phyloP scores from a whole-genome alignment of 192 early-diverging fungal species.

The Coemansia sp. region DNA sequence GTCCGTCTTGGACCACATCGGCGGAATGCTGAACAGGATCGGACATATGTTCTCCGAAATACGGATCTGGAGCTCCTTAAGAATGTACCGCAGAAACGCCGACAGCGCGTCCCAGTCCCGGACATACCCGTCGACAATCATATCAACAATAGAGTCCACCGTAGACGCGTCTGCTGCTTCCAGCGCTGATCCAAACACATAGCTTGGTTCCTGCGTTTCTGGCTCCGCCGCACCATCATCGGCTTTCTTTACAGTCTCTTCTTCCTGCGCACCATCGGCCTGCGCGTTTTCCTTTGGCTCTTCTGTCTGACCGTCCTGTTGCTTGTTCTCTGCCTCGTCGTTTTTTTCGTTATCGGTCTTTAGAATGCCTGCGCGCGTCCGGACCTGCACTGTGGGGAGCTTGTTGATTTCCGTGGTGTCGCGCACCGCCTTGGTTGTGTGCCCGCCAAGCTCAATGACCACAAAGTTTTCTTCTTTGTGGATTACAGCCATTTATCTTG shows the following conservation, averaged over 20 bases:
- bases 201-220: conserved; percentile 27
- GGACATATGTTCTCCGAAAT: conserved; percentile 75
- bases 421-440: conserved; percentile 73
- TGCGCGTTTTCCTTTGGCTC: background rate
- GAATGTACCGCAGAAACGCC: conserved; percentile 73
- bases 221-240: background rate
- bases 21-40: conserved; percentile 78
- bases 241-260: background rate
- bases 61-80: conserved; percentile 77
- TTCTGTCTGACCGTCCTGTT: background rate
- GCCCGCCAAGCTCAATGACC: conserved; percentile 85
- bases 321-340: conserved; percentile 4
- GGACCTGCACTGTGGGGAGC: conserved; percentile 63
- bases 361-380: conserved; percentile 29
- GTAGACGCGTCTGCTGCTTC: conserved; percentile 23
- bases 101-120: conserved; percentile 74
- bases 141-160: conserved; percentile 46
- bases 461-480: conserved; percentile 79
- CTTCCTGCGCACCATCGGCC: background rate
- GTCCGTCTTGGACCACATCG: conserved; percentile 78
- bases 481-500: conserved; percentile 5
- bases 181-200: conserved; percentile 48
- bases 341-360: conserved; percentile 7
- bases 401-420: conserved; percentile 76
- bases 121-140: conserved; percentile 64